A percentile compares a stretch with the other conserved stretches of the same genome.
phyloP scores from a whole-genome alignment of 2,329 filamentous ascomycete genomes.

The Didymella pinodella region DNA sequence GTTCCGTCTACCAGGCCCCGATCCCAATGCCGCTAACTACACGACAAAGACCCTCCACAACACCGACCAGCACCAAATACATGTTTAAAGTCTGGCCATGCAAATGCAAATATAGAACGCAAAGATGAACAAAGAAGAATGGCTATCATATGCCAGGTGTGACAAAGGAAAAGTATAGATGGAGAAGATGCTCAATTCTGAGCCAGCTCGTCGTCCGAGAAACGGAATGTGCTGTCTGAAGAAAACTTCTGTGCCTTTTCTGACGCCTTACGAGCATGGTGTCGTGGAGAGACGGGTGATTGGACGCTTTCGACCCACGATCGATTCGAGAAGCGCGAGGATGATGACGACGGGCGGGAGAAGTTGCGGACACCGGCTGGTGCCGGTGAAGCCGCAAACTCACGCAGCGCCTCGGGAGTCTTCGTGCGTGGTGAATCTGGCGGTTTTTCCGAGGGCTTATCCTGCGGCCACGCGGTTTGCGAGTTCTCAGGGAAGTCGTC shows the following conservation, averaged over 20 bases:
- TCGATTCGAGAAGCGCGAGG: constrained; percentile 19
- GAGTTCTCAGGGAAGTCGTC: constrained; percentile 4
- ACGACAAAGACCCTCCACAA: constrained; percentile 14
- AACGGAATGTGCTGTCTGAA: constrained; percentile 13
- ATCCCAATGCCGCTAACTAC: constrained; percentile 18
- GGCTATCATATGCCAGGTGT: neutral
- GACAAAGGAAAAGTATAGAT: constrained; percentile 9
- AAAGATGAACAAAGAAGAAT: constrained; percentile 2
- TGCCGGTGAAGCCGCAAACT: constrained; percentile 8
- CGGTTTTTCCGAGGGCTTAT: neutral
- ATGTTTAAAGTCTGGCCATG: constrained; percentile 7
- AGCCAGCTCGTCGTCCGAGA: constrained; percentile 18
- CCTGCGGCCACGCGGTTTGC: constrained; percentile 1
- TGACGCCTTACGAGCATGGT: constrained; percentile 7
- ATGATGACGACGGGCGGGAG: constrained; percentile 16
- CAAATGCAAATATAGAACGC: constrained; percentile 5
- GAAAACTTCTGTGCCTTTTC: constrained; percentile 8
- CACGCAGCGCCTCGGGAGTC: neutral
- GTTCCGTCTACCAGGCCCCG: constrained; percentile 15
- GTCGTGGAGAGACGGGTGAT: constrained; percentile 15
- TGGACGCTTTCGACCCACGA: constrained; percentile 15
- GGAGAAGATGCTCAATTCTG: neutral
- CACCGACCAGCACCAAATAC: neutral
- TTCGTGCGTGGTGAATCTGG: neutral
- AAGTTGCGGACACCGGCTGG: constrained; percentile 16